A percentile compares a stretch with the other conserved stretches of the same genome.
These are phyloP conservation scores for Ophiostoma triangulosporum DNA, from an alignment of 2,329 filamentous ascomycete species.

Conservation along the genomic window DNA sequence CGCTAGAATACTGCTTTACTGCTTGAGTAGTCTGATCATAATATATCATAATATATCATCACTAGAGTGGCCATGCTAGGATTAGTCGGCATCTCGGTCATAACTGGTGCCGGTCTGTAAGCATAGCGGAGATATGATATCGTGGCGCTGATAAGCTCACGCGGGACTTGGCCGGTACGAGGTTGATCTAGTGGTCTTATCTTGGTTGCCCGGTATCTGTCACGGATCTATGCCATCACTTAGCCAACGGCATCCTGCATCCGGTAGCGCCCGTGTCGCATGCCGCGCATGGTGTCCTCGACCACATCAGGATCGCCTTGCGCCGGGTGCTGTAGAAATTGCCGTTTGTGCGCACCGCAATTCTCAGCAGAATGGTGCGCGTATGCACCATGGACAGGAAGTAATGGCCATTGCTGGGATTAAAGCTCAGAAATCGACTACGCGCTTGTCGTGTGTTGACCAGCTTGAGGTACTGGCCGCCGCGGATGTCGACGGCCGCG, in stretches of 20 bases:
- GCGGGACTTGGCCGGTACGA: no score
- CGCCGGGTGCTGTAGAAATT: slow-evolving; percentile 23
- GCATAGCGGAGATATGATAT: no score
- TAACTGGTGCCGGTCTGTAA: no score
- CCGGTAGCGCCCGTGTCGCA: slow-evolving; percentile 25
- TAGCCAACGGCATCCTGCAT: slow-evolving; percentile 24
- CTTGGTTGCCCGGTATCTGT: no score
- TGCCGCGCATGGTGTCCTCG: slow-evolving; percentile 25
- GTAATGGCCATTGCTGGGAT: slow-evolving; percentile 21
- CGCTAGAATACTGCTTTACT: no score
- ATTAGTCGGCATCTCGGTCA: no score
- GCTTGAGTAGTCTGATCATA: no score
- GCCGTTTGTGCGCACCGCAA: slow-evolving; percentile 20
- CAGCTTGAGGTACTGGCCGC: slow-evolving; percentile 28
- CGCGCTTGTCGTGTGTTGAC: slow-evolving; percentile 36
- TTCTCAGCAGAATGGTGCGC: slow-evolving; percentile 20
- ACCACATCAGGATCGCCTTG: slow-evolving; percentile 23
- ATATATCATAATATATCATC: no score
- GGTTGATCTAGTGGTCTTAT: no score
- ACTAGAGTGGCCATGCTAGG: no score
- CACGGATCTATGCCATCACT: no score
- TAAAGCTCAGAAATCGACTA: slow-evolving; percentile 37
- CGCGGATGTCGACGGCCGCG: slow-evolving; percentile 24
- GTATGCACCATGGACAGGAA: slow-evolving; percentile 27
- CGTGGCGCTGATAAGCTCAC: no score